Conservation (phyloP, 148 eudicot genomes). For the Euryodendron excelsum region DNA sequence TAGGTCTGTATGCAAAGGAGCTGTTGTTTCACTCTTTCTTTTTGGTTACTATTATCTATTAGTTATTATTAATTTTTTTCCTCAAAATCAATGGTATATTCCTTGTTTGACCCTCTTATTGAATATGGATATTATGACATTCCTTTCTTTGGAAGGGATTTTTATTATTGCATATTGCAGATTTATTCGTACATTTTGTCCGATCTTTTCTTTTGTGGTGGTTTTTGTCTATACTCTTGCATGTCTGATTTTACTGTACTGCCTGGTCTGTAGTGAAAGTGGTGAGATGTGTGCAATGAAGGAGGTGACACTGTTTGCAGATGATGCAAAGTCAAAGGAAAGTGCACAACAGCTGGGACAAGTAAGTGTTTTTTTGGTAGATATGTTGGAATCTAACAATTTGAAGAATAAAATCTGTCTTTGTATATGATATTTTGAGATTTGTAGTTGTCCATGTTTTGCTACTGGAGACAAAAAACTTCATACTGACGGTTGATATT, state of each 20-base stretch:
- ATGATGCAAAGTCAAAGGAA: slow-evolving; percentile 58
- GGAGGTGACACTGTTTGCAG: slow-evolving; percentile 57
- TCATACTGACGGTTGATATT: slow-evolving; percentile 6
- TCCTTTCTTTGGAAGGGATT: background rate
- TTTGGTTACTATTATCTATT: background rate
- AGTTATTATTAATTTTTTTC: background rate
- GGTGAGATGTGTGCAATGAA: slow-evolving; percentile 76
- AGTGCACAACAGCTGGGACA: slow-evolving; percentile 52
- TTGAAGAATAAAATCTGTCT: background rate
- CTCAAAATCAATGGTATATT: background rate
- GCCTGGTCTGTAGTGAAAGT: slow-evolving; percentile 39
- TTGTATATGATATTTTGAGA: background rate
- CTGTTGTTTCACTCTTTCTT: slow-evolving; percentile 5
- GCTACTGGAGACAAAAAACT: background rate
- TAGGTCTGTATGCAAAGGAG: slow-evolving; percentile 33
- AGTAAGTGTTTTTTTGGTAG: slow-evolving; percentile 38
- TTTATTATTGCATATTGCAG: background rate
- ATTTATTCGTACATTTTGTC: background rate
- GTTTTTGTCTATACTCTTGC: background rate
- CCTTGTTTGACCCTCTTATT: background rate
- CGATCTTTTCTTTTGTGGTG: background rate
- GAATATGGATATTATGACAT: background rate
- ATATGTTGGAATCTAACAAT: background rate
- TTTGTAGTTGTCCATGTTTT: background rate
- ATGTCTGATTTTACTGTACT: background rate